Percentiles rank a stretch among this genome's conserved stretches.
These are phyloP conservation scores for Barnettozyma wickerhamii DNA, from an alignment of 805 yeast species.

Conservation along the genomic window DNA sequence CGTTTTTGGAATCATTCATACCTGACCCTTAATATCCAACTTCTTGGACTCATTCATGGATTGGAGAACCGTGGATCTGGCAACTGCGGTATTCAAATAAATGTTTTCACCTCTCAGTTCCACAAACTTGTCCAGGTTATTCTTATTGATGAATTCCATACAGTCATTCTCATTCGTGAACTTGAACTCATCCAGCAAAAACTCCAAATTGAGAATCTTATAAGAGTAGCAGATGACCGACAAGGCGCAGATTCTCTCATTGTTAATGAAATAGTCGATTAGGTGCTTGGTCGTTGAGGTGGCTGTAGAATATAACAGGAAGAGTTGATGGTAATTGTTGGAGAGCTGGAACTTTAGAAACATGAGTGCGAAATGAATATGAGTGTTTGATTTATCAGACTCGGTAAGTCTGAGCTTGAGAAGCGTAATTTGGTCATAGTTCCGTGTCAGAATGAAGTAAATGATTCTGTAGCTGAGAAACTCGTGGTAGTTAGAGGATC, in stretches of 20 bases:
- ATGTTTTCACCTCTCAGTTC: slow-evolving; percentile 29
- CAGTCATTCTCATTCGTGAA: slow-evolving; percentile 38
- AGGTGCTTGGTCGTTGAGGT: slow-evolving; percentile 41
- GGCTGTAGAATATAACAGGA: slow-evolving; percentile 37
- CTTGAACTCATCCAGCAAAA: slow-evolving; percentile 34
- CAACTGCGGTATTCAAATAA: slow-evolving; percentile 33
- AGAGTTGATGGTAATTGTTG: slow-evolving; percentile 51
- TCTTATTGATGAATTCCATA: slow-evolving; percentile 36
- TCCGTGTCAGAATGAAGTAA: slow-evolving; percentile 71
- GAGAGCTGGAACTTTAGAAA: slow-evolving; percentile 30
- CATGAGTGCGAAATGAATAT: slow-evolving; percentile 24
- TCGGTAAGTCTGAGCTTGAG: slow-evolving; percentile 41
- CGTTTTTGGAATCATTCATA: slow-evolving; percentile 25
- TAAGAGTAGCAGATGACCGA: slow-evolving; percentile 54
- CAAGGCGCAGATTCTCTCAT: slow-evolving; percentile 56
- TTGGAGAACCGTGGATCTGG: slow-evolving; percentile 31
- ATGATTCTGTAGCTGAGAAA: slow-evolving; percentile 69
- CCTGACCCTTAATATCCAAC: slow-evolving; percentile 90
- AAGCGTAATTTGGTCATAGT: slow-evolving; percentile 33
- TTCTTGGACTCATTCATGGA: slow-evolving; percentile 40
- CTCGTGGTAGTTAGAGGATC: slow-evolving; percentile 47
- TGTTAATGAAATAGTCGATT: slow-evolving; percentile 48
- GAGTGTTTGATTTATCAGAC: slow-evolving; percentile 18
- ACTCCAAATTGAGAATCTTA: slow-evolving; percentile 39
- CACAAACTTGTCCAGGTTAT: slow-evolving; percentile 33